phyloP scores from a whole-genome alignment of 306 rosid genomes.

The Vigna angularis region DNA sequence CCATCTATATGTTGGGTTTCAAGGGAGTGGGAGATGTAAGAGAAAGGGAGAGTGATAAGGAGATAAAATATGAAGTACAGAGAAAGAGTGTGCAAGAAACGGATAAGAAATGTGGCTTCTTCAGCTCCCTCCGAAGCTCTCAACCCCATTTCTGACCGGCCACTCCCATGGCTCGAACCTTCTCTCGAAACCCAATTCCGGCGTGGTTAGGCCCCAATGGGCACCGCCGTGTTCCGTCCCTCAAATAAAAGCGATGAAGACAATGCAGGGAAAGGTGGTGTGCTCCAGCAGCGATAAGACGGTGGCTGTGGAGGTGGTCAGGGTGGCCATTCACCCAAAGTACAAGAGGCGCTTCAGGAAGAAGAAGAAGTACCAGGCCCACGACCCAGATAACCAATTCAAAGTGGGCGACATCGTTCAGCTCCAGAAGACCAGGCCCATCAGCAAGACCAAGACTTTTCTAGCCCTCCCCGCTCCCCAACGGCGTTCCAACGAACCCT shows the following conservation, averaged over 20 bases:
- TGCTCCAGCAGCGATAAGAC: slow-evolving; percentile 83
- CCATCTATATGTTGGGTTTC: no score
- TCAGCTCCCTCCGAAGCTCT: slow-evolving; percentile 69
- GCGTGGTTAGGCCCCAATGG: not conserved
- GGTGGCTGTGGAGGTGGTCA: slow-evolving; percentile 83
- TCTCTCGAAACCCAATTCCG: slow-evolving; percentile 56
- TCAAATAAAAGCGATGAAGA: slow-evolving; percentile 59
- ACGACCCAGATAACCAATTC: slow-evolving; percentile 88
- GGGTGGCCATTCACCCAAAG: slow-evolving; percentile 85
- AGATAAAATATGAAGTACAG: not conserved
- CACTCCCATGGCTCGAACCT: slow-evolving; percentile 65
- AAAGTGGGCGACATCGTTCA: slow-evolving; percentile 81
- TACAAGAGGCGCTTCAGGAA: slow-evolving; percentile 88
- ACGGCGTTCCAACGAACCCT: slow-evolving; percentile 34
- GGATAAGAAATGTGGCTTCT: slow-evolving; percentile 59
- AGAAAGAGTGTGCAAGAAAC: not conserved
- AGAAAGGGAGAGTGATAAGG: not conserved
- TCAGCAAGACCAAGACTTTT: slow-evolving; percentile 91
- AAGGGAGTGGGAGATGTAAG: not conserved
- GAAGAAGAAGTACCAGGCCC: slow-evolving; percentile 99
- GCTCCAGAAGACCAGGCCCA: slow-evolving; percentile 77
- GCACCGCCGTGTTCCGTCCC: not conserved
- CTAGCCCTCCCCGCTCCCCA: slow-evolving; percentile 63
- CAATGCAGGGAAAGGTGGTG: slow-evolving; percentile 81
- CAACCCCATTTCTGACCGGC: slow-evolving; percentile 64